phyloP scores from a whole-genome alignment of 2,329 filamentous ascomycete species.

The Epicoccum sorghinum region DNA sequence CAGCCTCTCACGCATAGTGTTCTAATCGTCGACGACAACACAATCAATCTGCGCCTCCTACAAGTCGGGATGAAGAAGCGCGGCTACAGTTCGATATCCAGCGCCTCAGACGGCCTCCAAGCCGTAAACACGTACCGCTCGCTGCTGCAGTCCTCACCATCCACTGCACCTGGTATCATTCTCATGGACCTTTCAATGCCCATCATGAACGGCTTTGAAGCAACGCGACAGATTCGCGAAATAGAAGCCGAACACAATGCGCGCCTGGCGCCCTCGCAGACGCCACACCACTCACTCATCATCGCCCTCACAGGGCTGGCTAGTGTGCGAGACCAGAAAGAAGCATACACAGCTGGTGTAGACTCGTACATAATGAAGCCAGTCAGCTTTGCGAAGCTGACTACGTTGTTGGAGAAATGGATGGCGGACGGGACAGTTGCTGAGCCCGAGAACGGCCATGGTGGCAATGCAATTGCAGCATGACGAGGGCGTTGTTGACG shows the following conservation, averaged over 20 bases:
- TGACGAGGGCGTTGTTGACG: too few species aligned
- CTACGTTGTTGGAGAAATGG: constrained; percentile 2
- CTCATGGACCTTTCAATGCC: constrained; percentile 38
- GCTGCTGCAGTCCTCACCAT: constrained; percentile 5
- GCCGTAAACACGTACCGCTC: constrained; percentile 30
- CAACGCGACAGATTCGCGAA: constrained; percentile 34
- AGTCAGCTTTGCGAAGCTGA: constrained; percentile 26
- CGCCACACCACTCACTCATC: constrained; percentile 2
- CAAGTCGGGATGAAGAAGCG: constrained; percentile 33
- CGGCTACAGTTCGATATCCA: constrained; percentile 19
- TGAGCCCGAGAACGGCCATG: too few species aligned
- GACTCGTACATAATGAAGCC: constrained; percentile 35
- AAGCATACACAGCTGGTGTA: constrained; percentile 26
- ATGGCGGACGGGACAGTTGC: background rate
- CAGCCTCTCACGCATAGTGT: constrained; percentile 13
- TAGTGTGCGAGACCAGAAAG: constrained; percentile 19
- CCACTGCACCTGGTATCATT: constrained; percentile 16
- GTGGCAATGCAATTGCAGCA: too few species aligned
- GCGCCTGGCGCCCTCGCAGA: background rate
- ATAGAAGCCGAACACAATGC: constrained; percentile 19
- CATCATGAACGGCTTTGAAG: constrained; percentile 37
- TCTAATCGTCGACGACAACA: constrained; percentile 46
- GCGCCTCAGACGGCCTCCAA: constrained; percentile 32
- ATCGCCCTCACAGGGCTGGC: constrained; percentile 34
- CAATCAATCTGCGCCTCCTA: constrained; percentile 42